A percentile compares a stretch with the other conserved stretches of the same genome.
phyloP scores from a whole-genome alignment of 768 basidiomycete genomes.

The Auricularia sp. region DNA sequence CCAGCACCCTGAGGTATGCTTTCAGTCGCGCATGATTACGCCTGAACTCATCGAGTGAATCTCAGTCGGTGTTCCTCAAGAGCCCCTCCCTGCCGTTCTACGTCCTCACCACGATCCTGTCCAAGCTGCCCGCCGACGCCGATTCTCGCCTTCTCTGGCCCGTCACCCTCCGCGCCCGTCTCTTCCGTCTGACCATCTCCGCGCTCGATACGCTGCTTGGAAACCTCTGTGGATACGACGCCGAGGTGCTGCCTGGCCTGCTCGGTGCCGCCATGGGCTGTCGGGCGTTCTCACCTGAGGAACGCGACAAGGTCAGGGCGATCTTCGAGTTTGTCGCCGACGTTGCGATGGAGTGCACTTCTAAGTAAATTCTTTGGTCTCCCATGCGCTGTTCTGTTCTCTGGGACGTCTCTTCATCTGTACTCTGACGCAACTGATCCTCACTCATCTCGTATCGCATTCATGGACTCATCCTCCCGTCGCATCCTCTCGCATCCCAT shows the following conservation, averaged over 20 bases:
- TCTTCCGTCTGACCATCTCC: not conserved
- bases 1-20: constrained; percentile 47
- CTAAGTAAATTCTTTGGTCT: not conserved
- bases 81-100: constrained; percentile 75
- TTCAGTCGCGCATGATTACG: constrained; percentile 3
- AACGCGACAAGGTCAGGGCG: not conserved
- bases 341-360: not conserved
- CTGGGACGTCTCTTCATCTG: not conserved
- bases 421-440: too few relatives aligned
- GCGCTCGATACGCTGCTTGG: not conserved
- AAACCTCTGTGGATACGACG: not conserved
- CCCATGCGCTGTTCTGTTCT: not conserved
- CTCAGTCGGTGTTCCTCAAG: constrained; percentile 64
- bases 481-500: not conserved
- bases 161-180: not conserved
- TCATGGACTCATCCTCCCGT: too few relatives aligned
- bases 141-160: not conserved
- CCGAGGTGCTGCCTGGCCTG: not conserved
- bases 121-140: not conserved
- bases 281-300: not conserved
- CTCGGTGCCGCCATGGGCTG: not conserved
- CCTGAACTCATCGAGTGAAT: constrained; percentile 29
- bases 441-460: too few relatives aligned
- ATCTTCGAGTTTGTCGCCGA: not conserved
- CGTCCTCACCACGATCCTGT: constrained; percentile 33